Conservation (phyloP, 1,139 yeast species). For the Pichia sp. region DNA sequence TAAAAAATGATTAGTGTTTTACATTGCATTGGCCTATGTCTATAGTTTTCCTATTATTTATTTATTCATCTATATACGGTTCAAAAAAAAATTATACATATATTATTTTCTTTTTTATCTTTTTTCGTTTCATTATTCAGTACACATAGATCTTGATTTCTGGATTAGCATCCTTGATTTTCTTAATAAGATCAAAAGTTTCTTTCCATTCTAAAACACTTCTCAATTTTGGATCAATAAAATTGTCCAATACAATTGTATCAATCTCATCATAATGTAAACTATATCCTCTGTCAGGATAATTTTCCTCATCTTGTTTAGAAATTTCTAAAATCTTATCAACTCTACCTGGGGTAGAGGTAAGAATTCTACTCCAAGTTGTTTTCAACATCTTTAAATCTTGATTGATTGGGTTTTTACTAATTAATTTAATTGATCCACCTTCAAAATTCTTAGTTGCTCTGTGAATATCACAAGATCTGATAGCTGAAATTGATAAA, state of each 20-base stretch:
- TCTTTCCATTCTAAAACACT: constrained; percentile 55
- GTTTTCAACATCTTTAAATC: constrained; percentile 45
- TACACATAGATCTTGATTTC: constrained; percentile 46
- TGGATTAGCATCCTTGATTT: constrained; percentile 28
- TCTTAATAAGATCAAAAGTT: constrained; percentile 34
- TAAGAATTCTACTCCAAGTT: constrained; percentile 46
- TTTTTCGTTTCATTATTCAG: constrained; percentile 14
- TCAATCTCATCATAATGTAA: constrained; percentile 41
- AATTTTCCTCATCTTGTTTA: constrained; percentile 18
- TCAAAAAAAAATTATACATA: background rate
- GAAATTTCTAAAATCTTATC: constrained; percentile 40
- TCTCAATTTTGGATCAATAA: constrained; percentile 55
- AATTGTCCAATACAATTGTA: constrained; percentile 55
- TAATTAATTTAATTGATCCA: constrained; percentile 55
- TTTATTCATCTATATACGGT: background rate
- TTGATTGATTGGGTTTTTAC: constrained; percentile 54
- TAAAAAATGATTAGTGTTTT: too few species aligned
- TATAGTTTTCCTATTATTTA: constrained; percentile 1
- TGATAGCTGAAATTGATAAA: constrained; percentile 58
- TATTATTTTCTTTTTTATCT: background rate
- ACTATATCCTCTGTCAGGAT: constrained; percentile 11
- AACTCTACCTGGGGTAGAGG: constrained; percentile 62
- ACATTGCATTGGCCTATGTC: background rate
- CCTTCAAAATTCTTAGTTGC: constrained; percentile 47
- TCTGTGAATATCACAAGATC: constrained; percentile 67